phyloP scores from a whole-genome alignment of 495 filamentous ascomycete genomes.

The Astrothelium subdiscretum region DNA sequence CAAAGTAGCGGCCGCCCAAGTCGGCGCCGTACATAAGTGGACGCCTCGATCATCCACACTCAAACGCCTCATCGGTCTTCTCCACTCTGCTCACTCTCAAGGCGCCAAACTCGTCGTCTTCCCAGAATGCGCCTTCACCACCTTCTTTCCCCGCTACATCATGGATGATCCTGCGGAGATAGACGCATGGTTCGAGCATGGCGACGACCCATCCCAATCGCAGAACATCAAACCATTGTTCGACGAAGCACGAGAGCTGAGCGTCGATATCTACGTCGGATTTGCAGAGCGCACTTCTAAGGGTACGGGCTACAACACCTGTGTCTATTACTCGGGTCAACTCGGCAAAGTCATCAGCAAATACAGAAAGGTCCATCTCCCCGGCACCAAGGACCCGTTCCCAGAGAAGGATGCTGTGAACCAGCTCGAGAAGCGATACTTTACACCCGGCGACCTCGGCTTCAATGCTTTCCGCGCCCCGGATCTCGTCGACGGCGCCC shows the following conservation, averaged over 20 bases:
- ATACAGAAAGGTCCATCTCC: conserved; percentile 41
- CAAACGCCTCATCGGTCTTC: conserved; percentile 32
- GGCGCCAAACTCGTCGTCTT: conserved; percentile 36
- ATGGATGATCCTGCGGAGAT: conserved; percentile 29
- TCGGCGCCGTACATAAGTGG: conserved; percentile 8
- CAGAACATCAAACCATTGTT: conserved; percentile 35
- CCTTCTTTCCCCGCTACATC: conserved; percentile 39
- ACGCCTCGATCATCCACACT: conserved; percentile 25
- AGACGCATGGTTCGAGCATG: conserved; percentile 36
- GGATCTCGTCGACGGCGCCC: conserved; percentile 23
- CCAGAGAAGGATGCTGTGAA: conserved; percentile 33
- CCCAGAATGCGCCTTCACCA: conserved; percentile 38
- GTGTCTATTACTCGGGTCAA: conserved; percentile 35
- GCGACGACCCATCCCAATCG: conserved; percentile 24
- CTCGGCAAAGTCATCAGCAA: conserved; percentile 31
- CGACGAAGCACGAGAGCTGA: conserved; percentile 30
- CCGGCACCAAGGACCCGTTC: conserved; percentile 36
- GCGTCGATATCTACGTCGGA: conserved; percentile 37
- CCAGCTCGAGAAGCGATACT: conserved; percentile 42
- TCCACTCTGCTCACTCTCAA: conserved; percentile 26
- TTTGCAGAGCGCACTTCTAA: conserved; percentile 32
- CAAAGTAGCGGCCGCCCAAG: conserved; percentile 14
- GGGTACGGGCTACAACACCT: conserved; percentile 33
- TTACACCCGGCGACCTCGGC: conserved; percentile 36
- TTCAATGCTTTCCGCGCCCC: conserved; percentile 38